A percentile compares a stretch with the other conserved stretches of the same genome.
Conservation (phyloP, 495 filamentous ascomycete genomes). For the Chaetomidium leptoderma region DNA sequence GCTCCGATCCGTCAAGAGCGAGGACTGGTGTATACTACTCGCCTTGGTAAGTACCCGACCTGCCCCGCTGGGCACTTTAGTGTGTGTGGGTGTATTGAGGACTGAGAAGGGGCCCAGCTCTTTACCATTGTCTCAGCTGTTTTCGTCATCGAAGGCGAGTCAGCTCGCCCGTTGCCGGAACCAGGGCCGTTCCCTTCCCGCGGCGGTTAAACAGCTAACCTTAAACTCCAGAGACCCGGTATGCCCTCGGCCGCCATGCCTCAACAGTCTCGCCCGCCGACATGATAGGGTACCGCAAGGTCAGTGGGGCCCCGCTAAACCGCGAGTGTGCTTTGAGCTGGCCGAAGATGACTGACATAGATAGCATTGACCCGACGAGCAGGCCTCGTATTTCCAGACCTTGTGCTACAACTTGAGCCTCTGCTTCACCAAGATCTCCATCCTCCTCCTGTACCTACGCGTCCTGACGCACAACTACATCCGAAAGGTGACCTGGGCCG, state of each 20-base stretch:
- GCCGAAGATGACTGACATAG: background rate
- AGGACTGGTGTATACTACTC: slow-evolving; percentile 2
- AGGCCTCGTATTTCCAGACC: background rate
- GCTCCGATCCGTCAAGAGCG: slow-evolving; percentile 1
- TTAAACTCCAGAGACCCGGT: background rate
- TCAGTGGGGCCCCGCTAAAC: background rate
- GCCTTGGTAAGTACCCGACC: background rate
- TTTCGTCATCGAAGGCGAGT: slow-evolving; percentile 4
- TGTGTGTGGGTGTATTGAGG: background rate
- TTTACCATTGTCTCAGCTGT: background rate
- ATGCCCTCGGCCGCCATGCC: background rate
- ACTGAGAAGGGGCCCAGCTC: background rate
- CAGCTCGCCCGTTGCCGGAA: too few species aligned
- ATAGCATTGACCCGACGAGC: background rate
- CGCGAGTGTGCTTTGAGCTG: too few species aligned
- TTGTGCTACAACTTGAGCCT: slow-evolving; percentile 22
- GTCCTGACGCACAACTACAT: slow-evolving; percentile 31
- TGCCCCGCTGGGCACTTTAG: too few species aligned
- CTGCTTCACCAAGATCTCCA: slow-evolving; percentile 36
- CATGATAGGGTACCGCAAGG: background rate
- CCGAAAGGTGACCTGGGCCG: slow-evolving; percentile 10
- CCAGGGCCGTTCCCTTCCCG: too few species aligned
- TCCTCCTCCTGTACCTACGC: slow-evolving; percentile 44
- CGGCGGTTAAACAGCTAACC: background rate
- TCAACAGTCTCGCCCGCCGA: background rate